Base-by-base conservation (phyloP, 164 flowering plant genomes). In the Annona cherimola region DNA sequence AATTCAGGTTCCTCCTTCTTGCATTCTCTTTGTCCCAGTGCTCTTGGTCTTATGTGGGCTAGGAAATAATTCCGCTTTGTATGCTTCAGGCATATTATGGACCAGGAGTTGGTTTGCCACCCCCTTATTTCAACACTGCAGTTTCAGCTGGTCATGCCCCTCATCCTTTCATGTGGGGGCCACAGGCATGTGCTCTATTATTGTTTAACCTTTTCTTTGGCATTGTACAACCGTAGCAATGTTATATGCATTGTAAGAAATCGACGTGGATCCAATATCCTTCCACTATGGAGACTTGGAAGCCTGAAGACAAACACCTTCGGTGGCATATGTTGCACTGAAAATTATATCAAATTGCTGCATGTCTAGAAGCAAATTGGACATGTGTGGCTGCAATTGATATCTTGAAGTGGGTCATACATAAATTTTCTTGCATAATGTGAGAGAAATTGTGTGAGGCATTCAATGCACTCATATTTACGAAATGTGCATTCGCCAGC, bases 161-260 rank as follows among this genome's bases (percentile, higher is more conserved):
- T 68, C 94, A 85, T 42, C 89, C 91, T 26, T 96, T 90, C 62
- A 87, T 92, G 89, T 96, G 99, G 99, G 81, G 81, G 61, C 89
- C 93, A 46, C 98, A 89, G 96, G 99, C 93, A 90, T 62, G 72
- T 16, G 39, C n/a, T 26, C 35, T 26, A 18, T 59, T 61, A 35
- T 42, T 59, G 20, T 43, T 59, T 67, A 57, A 59, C 1, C 42
- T 44, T 44, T 40, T 42, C n/a, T 45, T 3, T 14, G 43, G 69
- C n/a, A 67, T 55, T 18, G 41, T 61, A 61, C 64, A 61, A 61
- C 41, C 39, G 43, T 43, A n/a, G 8, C 8, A n/a, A 26, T 5
- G 42, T 42, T 16, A 16, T 43, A 66, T 66, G 9, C 42, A 2
- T 63, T 6, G 19, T 43, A 8, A 20, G 69, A 43, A 40, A 9